Evolutionary conservation across 2,329 filamentous ascomycete genomes (phyloP).

Genomic region (Coniochaeta ligniaria): DNA sequence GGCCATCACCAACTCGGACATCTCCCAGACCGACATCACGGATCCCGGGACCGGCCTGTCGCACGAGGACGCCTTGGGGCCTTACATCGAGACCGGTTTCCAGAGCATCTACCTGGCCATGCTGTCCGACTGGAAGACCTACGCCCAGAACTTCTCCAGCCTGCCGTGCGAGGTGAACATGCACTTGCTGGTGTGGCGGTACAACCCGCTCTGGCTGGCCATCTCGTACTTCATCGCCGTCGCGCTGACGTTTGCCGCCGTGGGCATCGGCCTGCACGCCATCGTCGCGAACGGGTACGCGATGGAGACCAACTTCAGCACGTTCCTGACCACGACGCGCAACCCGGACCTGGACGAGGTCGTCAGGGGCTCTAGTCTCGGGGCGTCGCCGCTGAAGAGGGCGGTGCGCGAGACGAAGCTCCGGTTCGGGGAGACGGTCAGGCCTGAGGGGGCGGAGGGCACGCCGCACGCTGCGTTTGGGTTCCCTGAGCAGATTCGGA

Average conservation of each 20-base stretch:
- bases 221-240: constrained; percentile 9
- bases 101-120: constrained; percentile 7
- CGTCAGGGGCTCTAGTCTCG: constrained; percentile 3
- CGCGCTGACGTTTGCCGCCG: constrained; percentile 4
- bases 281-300: constrained; percentile 8
- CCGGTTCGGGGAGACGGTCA: constrained; percentile 7
- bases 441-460: neutral
- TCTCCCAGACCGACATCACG: constrained; percentile 6
- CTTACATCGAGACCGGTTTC: constrained; percentile 4
- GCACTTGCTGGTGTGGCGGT: constrained; percentile 8
- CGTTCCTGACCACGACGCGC: constrained; percentile 6
- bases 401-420: constrained; percentile 6
- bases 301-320: constrained; percentile 7
- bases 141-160: constrained; percentile 1
- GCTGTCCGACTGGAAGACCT: constrained; percentile 4
- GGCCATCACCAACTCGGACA: constrained; percentile 4
- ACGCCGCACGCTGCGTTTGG: neutral
- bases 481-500: neutral
- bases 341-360: constrained; percentile 8
- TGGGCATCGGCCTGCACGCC: constrained; percentile 6
- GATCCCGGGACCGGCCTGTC: constrained; percentile 2
- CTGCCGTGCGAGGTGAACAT: constrained; percentile 1
- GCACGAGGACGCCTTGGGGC: neutral
- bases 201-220: constrained; percentile 9
- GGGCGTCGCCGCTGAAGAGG: constrained; percentile 7